Percentiles rank a stretch among this genome's conserved stretches.
phyloP scores from a whole-genome alignment of 2,329 filamentous ascomycete species.

The Calonectria hongkongensis region DNA sequence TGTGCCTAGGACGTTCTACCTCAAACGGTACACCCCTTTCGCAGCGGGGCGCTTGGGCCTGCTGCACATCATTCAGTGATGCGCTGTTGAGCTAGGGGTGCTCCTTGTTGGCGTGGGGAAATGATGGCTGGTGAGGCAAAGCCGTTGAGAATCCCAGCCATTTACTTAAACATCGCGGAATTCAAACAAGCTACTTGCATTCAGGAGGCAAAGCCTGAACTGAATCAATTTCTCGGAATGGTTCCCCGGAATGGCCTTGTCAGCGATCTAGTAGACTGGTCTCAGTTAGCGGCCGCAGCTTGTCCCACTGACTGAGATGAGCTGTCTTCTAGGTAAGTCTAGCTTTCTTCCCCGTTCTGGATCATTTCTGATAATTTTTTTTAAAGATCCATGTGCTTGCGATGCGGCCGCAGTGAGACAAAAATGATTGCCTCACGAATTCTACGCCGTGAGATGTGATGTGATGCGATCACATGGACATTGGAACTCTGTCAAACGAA shows the following conservation, averaged over 20 bases:
- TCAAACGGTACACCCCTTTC: constrained; percentile 46
- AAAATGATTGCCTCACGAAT: constrained; percentile 11
- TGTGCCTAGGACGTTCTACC: constrained; percentile 40
- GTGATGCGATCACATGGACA: constrained; percentile 6
- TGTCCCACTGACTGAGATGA: constrained; percentile 36
- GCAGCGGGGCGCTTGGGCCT: constrained; percentile 51
- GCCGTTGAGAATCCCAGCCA: constrained; percentile 28
- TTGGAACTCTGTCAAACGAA: background rate
- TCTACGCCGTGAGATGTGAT: background rate
- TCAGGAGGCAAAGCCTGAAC: constrained; percentile 22
- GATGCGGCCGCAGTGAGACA: background rate
- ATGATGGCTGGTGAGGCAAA: constrained; percentile 38
- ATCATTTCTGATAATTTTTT: constrained; percentile 10
- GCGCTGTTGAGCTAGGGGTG: constrained; percentile 44
- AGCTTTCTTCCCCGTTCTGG: constrained; percentile 10
- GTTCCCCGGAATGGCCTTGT: constrained; percentile 43
- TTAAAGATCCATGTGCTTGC: background rate
- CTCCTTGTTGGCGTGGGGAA: constrained; percentile 48
- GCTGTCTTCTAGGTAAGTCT: constrained; percentile 25
- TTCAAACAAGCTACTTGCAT: constrained; percentile 8
- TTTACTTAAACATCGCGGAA: constrained; percentile 20
- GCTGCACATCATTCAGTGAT: constrained; percentile 54
- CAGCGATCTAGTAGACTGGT: constrained; percentile 41
- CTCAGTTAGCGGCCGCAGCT: constrained; percentile 45
- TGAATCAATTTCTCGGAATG: constrained; percentile 46